phyloP scores from a whole-genome alignment of 345 rosid species.

The Camelina neglecta region DNA sequence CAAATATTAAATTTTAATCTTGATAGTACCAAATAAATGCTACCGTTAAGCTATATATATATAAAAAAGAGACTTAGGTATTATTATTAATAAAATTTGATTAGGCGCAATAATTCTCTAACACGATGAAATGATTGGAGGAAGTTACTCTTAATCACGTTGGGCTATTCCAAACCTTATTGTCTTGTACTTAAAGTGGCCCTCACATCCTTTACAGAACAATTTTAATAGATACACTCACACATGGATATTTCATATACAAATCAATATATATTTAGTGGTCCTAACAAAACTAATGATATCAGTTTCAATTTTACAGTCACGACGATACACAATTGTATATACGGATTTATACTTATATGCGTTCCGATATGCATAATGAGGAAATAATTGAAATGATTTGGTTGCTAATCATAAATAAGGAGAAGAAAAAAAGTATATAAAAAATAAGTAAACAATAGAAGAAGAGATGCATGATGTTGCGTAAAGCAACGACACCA shows the following conservation, averaged over 20 bases:
- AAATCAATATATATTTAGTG: conserved; percentile 30
- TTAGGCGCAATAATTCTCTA: conserved; percentile 41
- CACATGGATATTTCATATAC: conserved; percentile 31
- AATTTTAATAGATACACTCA: conserved; percentile 38
- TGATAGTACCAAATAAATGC: conserved; percentile 19
- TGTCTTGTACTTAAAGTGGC: conserved; percentile 46
- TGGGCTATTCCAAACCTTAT: conserved; percentile 40
- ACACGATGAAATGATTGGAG: conserved; percentile 46
- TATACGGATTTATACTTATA: not conserved
- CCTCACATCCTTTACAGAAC: conserved; percentile 44
- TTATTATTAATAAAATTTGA: conserved; percentile 25
- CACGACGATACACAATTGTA: conserved; percentile 14
- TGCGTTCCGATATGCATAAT: conserved; percentile 17
- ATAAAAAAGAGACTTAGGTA: conserved; percentile 13
- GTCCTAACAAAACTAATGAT: conserved; percentile 37
- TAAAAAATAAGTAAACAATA: conserved; percentile 13
- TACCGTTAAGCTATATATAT: not conserved
- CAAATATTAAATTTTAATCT: not conserved
- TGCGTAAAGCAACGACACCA: conserved; percentile 52
- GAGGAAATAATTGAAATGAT: conserved; percentile 39
- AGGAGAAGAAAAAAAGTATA: conserved; percentile 5
- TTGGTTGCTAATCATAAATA: conserved; percentile 42
- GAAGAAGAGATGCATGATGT: conserved; percentile 45
- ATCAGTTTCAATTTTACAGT: conserved; percentile 12
- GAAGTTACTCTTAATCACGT: conserved; percentile 50